Evolutionary conservation across 176 grass and related monocot genomes (phyloP).

Genomic region (sorghum (Sorghum bicolor)): DNA sequence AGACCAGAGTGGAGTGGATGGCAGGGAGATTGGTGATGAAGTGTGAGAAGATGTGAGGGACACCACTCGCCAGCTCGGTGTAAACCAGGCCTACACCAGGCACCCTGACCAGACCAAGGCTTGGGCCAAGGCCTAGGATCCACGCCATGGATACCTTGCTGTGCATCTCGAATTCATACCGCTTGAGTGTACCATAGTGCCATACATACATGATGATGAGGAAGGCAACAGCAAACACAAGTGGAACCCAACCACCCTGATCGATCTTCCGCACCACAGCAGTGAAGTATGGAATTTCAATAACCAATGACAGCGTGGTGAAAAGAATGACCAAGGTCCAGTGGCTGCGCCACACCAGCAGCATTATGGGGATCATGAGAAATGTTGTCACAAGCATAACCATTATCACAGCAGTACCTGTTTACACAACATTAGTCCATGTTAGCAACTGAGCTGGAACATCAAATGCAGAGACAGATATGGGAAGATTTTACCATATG

Average conservation of each 20-base stretch:
- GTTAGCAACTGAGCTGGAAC: constrained; percentile 2
- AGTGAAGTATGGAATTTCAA: constrained; percentile 63
- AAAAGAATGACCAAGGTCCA: constrained; percentile 59
- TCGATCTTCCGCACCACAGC: constrained; percentile 60
- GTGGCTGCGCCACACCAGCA: constrained; percentile 86
- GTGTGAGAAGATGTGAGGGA: constrained; percentile 87
- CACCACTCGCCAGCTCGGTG: constrained; percentile 61
- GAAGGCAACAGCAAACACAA: constrained; percentile 51
- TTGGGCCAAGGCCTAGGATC: constrained; percentile 74
- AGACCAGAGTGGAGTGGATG: constrained; percentile 72
- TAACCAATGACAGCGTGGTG: constrained; percentile 37
- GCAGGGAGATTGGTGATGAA: constrained; percentile 90
- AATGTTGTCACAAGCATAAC: constrained; percentile 93
- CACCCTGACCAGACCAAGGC: constrained; percentile 75
- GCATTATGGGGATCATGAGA: constrained; percentile 82
- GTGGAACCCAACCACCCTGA: constrained; percentile 75
- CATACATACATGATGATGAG: constrained; percentile 76
- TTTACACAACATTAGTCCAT: neutral
- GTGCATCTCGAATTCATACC: constrained; percentile 77
- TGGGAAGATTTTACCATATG: constrained; percentile 56
- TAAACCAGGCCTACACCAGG: constrained; percentile 83
- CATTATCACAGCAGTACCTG: constrained; percentile 91
- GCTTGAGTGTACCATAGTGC: constrained; percentile 75
- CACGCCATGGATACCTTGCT: constrained; percentile 90
- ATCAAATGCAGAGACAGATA: neutral